A percentile compares a stretch with the other conserved stretches of the same genome.
Evolutionary conservation across 2,329 filamentous ascomycete species (phyloP).

Genomic region (Amauroascus niger): DNA sequence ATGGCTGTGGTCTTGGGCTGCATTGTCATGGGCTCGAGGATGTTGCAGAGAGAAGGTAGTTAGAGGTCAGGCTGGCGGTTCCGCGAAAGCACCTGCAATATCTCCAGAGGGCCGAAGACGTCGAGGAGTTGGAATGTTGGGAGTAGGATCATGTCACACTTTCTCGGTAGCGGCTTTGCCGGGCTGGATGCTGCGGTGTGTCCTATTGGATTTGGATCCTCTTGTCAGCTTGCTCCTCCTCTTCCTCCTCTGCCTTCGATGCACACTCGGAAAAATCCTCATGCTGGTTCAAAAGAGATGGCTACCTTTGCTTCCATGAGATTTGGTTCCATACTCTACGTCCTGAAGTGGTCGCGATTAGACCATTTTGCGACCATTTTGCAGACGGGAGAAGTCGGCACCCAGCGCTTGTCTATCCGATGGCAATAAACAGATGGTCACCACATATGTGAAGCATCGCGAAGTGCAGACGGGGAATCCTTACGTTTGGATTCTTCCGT

Average conservation of each 20-base stretch:
- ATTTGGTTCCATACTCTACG: background rate
- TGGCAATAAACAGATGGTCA: too few relatives aligned
- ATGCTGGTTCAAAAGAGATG: background rate
- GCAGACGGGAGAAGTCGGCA: background rate
- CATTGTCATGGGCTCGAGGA: constrained; percentile 27
- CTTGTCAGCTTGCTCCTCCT: background rate
- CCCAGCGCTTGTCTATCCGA: background rate
- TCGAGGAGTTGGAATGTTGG: constrained; percentile 37
- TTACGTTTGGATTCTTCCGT: too few relatives aligned
- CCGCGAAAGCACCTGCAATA: constrained; percentile 31
- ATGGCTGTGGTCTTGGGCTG: constrained; percentile 12
- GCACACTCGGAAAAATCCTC: background rate
- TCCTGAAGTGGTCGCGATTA: background rate
- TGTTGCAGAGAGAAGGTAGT: constrained; percentile 26
- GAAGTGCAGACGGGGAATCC: too few relatives aligned
- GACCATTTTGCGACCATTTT: background rate
- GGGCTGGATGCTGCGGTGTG: background rate
- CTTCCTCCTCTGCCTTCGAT: background rate
- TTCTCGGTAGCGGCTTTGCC: constrained; percentile 2
- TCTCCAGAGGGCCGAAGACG: constrained; percentile 41
- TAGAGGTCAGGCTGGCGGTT: constrained; percentile 20
- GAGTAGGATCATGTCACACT: constrained; percentile 26
- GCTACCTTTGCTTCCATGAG: background rate
- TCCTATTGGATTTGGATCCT: background rate
- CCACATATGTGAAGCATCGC: too few relatives aligned